Conservation (phyloP, 805 yeast species). For the Starmerella roubikii region DNA sequence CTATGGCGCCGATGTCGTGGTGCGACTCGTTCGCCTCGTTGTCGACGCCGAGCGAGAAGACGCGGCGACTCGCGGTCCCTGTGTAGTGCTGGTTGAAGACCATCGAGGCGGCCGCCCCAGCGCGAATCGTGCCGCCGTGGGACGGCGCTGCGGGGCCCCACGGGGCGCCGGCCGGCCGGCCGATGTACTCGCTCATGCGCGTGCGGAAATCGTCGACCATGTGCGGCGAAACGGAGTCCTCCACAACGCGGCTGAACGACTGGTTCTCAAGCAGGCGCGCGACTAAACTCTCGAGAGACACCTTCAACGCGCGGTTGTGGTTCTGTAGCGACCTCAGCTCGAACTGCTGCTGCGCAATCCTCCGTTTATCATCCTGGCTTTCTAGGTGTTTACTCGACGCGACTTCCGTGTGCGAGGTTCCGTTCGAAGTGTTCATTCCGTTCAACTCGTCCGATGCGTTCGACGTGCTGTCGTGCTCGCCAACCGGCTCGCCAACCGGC, state of each 20-base stretch:
- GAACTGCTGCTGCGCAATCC: slow-evolving; percentile 20
- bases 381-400: neutral
- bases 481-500: too few species aligned
- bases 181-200: neutral
- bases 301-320: slow-evolving; percentile 24
- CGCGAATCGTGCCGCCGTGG: neutral
- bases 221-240: slow-evolving; percentile 17
- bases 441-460: slow-evolving; percentile 6
- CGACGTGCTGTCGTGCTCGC: too few species aligned
- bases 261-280: slow-evolving; percentile 25
- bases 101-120: slow-evolving; percentile 11
- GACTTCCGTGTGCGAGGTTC: neutral
- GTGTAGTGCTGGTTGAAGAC: slow-evolving; percentile 13
- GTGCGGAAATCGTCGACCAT: slow-evolving; percentile 12
- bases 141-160: neutral
- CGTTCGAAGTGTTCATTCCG: neutral
- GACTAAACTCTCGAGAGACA: slow-evolving; percentile 26
- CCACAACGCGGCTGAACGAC: slow-evolving; percentile 22
- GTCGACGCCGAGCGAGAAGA: slow-evolving; percentile 18
- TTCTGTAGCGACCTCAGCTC: slow-evolving; percentile 22
- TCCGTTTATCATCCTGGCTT: neutral
- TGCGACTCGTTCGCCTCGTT: slow-evolving; percentile 4
- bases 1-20: too few species aligned
- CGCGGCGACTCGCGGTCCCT: slow-evolving; percentile 15
- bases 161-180: neutral